These are phyloP conservation scores for Suhomyces bokatorum DNA, from an alignment of 1,139 yeast genomes.

Conservation along the genomic window DNA sequence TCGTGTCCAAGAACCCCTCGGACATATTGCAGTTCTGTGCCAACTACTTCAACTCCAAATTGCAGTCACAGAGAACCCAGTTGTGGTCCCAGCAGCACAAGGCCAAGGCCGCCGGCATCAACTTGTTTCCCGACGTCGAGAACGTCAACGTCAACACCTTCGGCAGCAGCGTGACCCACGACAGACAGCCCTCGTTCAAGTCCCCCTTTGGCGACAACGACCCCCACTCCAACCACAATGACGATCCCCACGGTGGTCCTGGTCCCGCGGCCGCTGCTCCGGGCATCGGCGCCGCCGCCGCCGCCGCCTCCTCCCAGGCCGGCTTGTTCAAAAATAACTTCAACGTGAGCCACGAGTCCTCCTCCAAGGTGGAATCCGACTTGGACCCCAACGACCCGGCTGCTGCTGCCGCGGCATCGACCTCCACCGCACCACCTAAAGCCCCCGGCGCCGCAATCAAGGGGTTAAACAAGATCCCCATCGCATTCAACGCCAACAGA, in stretches of 20 bases:
- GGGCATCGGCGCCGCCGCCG: conserved; percentile 7
- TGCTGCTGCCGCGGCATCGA: conserved; percentile 15
- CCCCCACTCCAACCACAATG: conserved; percentile 52
- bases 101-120: conserved; percentile 55
- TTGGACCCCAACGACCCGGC: conserved; percentile 33
- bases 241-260: conserved; percentile 19
- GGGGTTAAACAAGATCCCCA: conserved; percentile 41
- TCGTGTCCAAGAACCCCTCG: conserved; percentile 60
- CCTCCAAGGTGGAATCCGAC: conserved; percentile 24
- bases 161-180: conserved; percentile 26
- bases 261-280: conserved; percentile 14
- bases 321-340: conserved; percentile 49
- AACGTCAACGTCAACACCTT: conserved; percentile 23
- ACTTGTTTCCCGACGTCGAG: conserved; percentile 44
- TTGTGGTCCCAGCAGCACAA: conserved; percentile 54
- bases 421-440: neutral
- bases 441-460: conserved; percentile 15
- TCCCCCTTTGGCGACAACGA: conserved; percentile 66
- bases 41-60: conserved; percentile 61
- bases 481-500: conserved; percentile 73
- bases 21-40: conserved; percentile 77
- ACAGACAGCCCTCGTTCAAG: conserved; percentile 55
- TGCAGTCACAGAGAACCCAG: conserved; percentile 60
- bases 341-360: conserved; percentile 35
- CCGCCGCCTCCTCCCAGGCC: conserved; percentile 15